Evolutionary conservation across 2,329 filamentous ascomycete species (phyloP).

Genomic region (Microsporum ferrugineum): DNA sequence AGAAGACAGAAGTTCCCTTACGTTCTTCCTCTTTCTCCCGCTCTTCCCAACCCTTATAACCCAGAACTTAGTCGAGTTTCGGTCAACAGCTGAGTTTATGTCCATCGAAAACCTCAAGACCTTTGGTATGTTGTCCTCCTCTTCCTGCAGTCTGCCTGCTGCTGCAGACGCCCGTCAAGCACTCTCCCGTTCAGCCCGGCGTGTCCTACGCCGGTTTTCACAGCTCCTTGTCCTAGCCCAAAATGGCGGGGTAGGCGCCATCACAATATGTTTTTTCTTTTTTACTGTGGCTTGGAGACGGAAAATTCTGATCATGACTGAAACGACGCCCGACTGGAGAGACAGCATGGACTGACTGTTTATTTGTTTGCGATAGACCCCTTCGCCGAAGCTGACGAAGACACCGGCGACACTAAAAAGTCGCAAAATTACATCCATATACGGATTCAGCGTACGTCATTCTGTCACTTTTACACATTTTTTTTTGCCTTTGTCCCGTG

Average conservation of each 20-base stretch:
- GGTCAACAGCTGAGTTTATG: constrained; percentile 76
- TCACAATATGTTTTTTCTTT: neutral
- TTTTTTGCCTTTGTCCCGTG: neutral
- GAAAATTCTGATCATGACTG: neutral
- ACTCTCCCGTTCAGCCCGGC: neutral
- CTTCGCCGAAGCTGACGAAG: constrained; percentile 99
- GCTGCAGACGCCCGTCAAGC: neutral
- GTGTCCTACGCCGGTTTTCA: neutral
- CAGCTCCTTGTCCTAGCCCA: constrained; percentile 11
- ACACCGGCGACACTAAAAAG: constrained; percentile 84
- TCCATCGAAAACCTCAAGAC: constrained; percentile 98
- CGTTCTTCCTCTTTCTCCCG: constrained; percentile 5
- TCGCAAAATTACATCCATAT: constrained; percentile 98
- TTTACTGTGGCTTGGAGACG: constrained; percentile 16
- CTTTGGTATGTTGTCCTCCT: constrained; percentile 56
- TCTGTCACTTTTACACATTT: constrained; percentile 2
- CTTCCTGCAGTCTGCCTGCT: neutral
- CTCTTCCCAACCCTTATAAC: constrained; percentile 21
- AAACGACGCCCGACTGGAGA: neutral
- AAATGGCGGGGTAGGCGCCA: constrained; percentile 29
- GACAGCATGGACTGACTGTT: constrained; percentile 5
- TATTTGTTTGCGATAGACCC: constrained; percentile 56
- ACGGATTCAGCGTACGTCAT: constrained; percentile 85
- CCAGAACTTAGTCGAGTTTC: constrained; percentile 37
- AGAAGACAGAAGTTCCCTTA: constrained; percentile 10